Evolutionary conservation across 495 filamentous ascomycete species (phyloP), one percentile per base, ranked within the genome.

Genomic region (Podospora tetraspora): DNA sequence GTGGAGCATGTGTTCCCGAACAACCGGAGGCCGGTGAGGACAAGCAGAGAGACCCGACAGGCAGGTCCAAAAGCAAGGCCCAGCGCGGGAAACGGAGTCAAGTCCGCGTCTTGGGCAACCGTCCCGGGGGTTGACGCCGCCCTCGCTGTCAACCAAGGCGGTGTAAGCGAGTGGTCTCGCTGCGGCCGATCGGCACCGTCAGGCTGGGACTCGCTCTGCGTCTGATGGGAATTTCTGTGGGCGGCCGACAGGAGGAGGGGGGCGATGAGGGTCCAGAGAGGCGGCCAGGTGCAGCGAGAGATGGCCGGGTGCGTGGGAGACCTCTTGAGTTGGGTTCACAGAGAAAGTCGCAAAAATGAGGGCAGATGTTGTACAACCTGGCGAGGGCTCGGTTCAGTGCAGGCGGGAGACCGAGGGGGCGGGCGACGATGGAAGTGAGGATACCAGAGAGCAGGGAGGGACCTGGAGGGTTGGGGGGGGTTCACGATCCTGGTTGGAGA

Each of bases 121-220:
- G 62, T 64, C 11, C 11, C 11, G n/a, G 62, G 11, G 7, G 10
- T 43, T 32, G 29, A 24, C n/a, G 29, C 24, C 37, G 70, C 64
- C 37, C 32, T 66, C 57, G 56, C 65, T 69, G 57, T 63, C 58
- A 70, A 68, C 57, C 67, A 29, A 68, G 30, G 68, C 62, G 58
- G 62, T 57, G 58, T 61, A 61, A 61, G 65, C n/a, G 57, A 61
- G 24, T 37, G 32, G 57, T 34, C 43, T 25, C 12, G 34, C 56
- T 23, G 63, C 29, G 59, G 43, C 43, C 34, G 62, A 65, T 37
- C 16, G 63, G 19, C 10, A 63, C 21, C 62, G 62, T 52, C 37
- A 11, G 34, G 62, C 52, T 59, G 63, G 56, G 63, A 58, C 63
- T 23, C 30, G 62, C 62, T 34, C 34, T 43, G 62, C 21, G 24